Base-by-base conservation (phyloP, 352 stramenopile genomes). In the Pythium aquatile region DNA sequence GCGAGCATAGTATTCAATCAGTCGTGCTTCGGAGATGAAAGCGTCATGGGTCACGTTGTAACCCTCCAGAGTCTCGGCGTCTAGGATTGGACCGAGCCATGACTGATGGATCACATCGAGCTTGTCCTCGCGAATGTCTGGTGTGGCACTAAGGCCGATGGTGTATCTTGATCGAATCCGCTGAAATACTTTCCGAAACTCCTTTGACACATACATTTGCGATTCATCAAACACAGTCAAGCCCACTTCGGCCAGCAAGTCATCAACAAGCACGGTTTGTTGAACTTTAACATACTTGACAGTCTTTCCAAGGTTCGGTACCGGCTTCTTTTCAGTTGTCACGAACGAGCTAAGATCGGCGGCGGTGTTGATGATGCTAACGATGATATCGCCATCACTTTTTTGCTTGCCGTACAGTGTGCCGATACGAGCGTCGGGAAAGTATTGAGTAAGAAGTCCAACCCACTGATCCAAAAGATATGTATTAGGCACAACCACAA, bases 361-460 rank as follows among this genome's bases (percentile, higher is more conserved):
- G 17, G 17, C 44, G 11, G 44, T 51, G 17, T 51, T 51, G 44
- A 51, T 51, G 44, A 51, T 51, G 9, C 44, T 20, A 5, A 51
- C 44, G 17, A 51, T 51, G 44, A 51, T 51, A 20, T 51, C 44
- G 8, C 44, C 44, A n/a, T 51, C 44, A 8, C 6, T 51, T 20
- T 51, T 51, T n/a, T 51, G 44, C 17, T 51, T 51, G 44, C 44
- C 44, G 17, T 51, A 51, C 9, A 51, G 44, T 51, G 44, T 51
- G 8, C 44, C 44, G 44, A 51, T 51, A 5, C 17, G 8, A 5
- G 44, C 8, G 17, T 51, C 9, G 9, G 44, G 44, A 20, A 51
- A 51, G 44, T 51, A 51, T 20, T 20, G 9, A 11, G 44, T 20
- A n/a, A 51, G 44, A 24, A 51, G 44, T 26, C 17, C 17, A 8